Conservation (phyloP, 441 rosid genomes). For the Arabidopsis lyrata region DNA sequence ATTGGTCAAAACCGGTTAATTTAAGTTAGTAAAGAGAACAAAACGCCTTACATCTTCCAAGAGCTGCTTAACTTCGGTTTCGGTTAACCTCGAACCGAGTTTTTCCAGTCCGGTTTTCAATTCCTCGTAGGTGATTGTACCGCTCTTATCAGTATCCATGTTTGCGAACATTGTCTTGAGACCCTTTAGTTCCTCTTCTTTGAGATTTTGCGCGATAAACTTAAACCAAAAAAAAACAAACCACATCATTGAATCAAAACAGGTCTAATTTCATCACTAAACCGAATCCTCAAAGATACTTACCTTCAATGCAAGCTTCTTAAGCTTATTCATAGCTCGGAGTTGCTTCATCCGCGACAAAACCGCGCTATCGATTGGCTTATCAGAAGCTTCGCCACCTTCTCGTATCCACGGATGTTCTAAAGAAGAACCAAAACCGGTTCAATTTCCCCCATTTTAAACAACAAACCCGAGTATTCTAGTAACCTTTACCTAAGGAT, state of each 20-base stretch:
- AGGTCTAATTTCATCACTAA: background rate
- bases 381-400: constrained; percentile 87
- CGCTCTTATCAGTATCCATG: constrained; percentile 92
- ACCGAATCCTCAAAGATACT: constrained; percentile 15
- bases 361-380: constrained; percentile 85
- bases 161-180: constrained; percentile 84
- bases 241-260: constrained; percentile 26
- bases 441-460: background rate
- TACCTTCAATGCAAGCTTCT: constrained; percentile 92
- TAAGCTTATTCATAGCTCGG: constrained; percentile 93
- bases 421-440: constrained; percentile 42
- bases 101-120: constrained; percentile 80
- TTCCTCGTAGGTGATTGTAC: constrained; percentile 89
- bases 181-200: constrained; percentile 92
- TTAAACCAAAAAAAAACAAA: constrained; percentile 46
- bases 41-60: constrained; percentile 83
- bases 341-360: constrained; percentile 96
- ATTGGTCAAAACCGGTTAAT: background rate
- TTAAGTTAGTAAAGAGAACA: background rate
- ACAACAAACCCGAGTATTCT: constrained; percentile 1
- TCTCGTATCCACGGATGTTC: constrained; percentile 91
- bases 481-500: constrained; percentile 64
- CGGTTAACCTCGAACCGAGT: constrained; percentile 87
- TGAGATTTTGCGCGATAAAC: constrained; percentile 90
- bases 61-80: constrained; percentile 87